Conservation (phyloP, 2,329 filamentous ascomycete species). For the Aspergillus carbonarius region DNA sequence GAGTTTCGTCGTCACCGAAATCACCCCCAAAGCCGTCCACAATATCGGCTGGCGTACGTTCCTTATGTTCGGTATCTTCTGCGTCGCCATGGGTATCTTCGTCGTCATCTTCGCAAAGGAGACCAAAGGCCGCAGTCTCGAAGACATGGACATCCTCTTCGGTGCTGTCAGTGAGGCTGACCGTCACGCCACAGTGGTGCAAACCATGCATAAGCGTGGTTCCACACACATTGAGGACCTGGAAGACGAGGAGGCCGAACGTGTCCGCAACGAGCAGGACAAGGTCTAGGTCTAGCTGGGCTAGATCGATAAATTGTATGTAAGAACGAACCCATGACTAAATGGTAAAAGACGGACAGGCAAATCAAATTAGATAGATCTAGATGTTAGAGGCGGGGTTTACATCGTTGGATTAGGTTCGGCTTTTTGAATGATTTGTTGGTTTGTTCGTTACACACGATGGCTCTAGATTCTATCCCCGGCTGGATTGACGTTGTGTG, state of each 20-base stretch:
- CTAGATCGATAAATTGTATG: background rate
- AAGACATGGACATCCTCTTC: conserved; percentile 41
- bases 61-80: conserved; percentile 45
- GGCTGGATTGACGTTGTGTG: background rate
- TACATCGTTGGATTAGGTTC: background rate
- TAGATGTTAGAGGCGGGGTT: background rate
- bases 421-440: background rate
- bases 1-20: conserved; percentile 44
- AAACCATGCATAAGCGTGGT: conserved; percentile 27
- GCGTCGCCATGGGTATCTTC: conserved; percentile 37
- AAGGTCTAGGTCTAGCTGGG: conserved; percentile 6
- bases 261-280: conserved; percentile 3
- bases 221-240: conserved; percentile 23
- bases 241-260: conserved; percentile 12
- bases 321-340: background rate
- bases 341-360: background rate
- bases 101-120: conserved; percentile 41
- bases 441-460: background rate
- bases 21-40: conserved; percentile 42
- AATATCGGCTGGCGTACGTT: conserved; percentile 42
- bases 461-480: background rate
- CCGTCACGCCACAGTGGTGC: conserved; percentile 25
- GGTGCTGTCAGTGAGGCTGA: conserved; percentile 27
- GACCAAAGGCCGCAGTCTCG: conserved; percentile 38
- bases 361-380: background rate